Percentiles rank a stretch among this genome's conserved stretches.
phyloP scores from a whole-genome alignment of 2,329 filamentous ascomycete genomes.

The Neopestalotiopsis rosae region DNA sequence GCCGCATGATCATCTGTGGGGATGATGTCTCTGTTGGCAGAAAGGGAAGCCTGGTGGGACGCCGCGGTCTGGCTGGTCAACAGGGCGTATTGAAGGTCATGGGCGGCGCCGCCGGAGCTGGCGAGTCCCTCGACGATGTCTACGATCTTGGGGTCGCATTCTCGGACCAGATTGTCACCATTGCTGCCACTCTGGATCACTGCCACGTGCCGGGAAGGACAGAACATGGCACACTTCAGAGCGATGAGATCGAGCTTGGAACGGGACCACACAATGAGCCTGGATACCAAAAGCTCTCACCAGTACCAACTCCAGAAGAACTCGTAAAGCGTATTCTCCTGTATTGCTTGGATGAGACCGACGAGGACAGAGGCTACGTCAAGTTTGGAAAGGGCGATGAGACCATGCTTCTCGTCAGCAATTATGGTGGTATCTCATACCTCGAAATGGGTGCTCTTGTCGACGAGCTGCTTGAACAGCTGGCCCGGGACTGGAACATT shows the following conservation, averaged over 20 bases:
- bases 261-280: slow-evolving; percentile 73
- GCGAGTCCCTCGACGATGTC: slow-evolving; percentile 54
- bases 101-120: slow-evolving; percentile 54
- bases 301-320: slow-evolving; percentile 51
- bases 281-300: slow-evolving; percentile 61
- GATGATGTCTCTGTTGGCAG: slow-evolving; percentile 70
- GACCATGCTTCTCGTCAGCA: slow-evolving; percentile 60
- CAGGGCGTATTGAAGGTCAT: slow-evolving; percentile 64
- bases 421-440: slow-evolving; percentile 64
- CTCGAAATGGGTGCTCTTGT: slow-evolving; percentile 61
- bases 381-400: slow-evolving; percentile 53
- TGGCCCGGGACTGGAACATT: slow-evolving; percentile 52
- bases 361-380: slow-evolving; percentile 55
- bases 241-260: slow-evolving; percentile 65
- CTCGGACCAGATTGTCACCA: slow-evolving; percentile 58
- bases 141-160: slow-evolving; percentile 56
- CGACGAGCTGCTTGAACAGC: slow-evolving; percentile 58
- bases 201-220: slow-evolving; percentile 62
- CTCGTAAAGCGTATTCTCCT: slow-evolving; percentile 63
- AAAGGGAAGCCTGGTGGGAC: slow-evolving; percentile 62
- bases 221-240: slow-evolving; percentile 52
- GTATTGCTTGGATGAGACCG: slow-evolving; percentile 63
- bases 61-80: slow-evolving; percentile 67
- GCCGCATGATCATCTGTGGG: slow-evolving; percentile 64
- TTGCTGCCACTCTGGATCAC: slow-evolving; percentile 64